These are phyloP conservation scores for Lactarius quietus DNA, from an alignment of 768 basidiomycete species.

Conservation along the genomic window DNA sequence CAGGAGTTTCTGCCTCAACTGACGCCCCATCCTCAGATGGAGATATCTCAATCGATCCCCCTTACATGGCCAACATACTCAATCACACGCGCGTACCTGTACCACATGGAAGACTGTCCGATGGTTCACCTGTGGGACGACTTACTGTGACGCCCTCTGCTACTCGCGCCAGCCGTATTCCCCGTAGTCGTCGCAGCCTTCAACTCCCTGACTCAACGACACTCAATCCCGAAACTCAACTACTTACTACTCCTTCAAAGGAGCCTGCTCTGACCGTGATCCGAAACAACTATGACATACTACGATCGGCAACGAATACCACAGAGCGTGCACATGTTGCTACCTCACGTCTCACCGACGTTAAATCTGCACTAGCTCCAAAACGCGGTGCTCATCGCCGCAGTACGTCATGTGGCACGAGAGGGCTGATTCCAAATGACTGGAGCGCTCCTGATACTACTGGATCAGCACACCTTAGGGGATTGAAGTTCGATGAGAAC, in stretches of 20 bases:
- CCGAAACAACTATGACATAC: neutral
- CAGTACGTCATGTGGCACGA: constrained; percentile 14
- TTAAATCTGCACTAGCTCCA: neutral
- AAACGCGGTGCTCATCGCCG: constrained; percentile 18
- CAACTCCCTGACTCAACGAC: neutral
- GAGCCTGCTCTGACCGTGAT: neutral
- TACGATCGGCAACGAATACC: constrained; percentile 4
- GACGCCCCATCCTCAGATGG: constrained; percentile 21
- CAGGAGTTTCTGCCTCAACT: constrained; percentile 1
- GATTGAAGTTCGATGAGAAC: constrained; percentile 10
- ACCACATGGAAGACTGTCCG: neutral
- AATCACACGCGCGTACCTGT: constrained; percentile 24
- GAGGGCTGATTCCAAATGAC: neutral
- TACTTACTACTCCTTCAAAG: neutral
- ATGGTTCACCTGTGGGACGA: constrained; percentile 5
- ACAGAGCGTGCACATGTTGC: too few relatives aligned
- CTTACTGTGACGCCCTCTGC: constrained; percentile 3
- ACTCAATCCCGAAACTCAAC: neutral
- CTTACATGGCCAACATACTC: constrained; percentile 20
- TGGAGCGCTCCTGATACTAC: neutral
- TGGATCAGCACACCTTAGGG: neutral
- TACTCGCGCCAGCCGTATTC: constrained; percentile 18
- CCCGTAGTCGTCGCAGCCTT: constrained; percentile 22
- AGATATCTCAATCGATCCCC: constrained; percentile 23
- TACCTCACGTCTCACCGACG: constrained; percentile 1